phyloP scores from a whole-genome alignment of 1,284 basidiomycete genomes.

The Anthracocystis walkeri region DNA sequence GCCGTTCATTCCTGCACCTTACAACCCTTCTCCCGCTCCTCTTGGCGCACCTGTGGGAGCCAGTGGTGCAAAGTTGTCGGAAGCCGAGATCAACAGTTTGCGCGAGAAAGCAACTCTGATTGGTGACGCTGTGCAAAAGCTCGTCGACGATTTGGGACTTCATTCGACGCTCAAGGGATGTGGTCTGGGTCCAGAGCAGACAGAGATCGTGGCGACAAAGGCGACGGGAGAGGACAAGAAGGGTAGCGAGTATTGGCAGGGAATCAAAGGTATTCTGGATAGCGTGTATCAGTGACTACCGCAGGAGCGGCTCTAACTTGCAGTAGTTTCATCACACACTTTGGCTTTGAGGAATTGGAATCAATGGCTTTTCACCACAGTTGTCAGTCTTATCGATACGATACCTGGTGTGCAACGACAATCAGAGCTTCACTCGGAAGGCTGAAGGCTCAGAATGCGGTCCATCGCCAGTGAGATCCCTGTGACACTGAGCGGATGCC shows the following conservation, averaged over 20 bases:
- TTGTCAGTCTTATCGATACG: too few relatives aligned
- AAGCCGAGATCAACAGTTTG: constrained; percentile 10
- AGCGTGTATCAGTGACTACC: constrained; percentile 38
- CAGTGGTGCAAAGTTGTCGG: background rate
- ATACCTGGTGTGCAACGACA: too few relatives aligned
- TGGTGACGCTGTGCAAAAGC: constrained; percentile 55
- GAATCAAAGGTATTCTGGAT: constrained; percentile 40
- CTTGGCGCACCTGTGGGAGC: constrained; percentile 14
- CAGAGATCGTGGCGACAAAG: constrained; percentile 73
- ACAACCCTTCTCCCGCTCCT: constrained; percentile 23
- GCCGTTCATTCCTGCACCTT: constrained; percentile 53
- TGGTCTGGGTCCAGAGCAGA: constrained; percentile 75
- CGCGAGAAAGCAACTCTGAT: constrained; percentile 33
- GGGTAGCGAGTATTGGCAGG: constrained; percentile 34
- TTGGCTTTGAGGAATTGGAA: background rate
- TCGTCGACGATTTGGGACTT: constrained; percentile 76
- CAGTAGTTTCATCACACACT: background rate
- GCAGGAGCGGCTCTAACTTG: constrained; percentile 3
- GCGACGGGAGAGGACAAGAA: constrained; percentile 67
- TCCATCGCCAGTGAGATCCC: too few relatives aligned
- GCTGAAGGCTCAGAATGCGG: too few relatives aligned
- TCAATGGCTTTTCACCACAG: too few relatives aligned
- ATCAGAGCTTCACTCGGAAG: too few relatives aligned
- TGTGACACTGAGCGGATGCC: too few relatives aligned
- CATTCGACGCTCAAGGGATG: constrained; percentile 75